Conservation (phyloP, 2,329 filamentous ascomycete genomes). For the Penicillium hesseltinei region DNA sequence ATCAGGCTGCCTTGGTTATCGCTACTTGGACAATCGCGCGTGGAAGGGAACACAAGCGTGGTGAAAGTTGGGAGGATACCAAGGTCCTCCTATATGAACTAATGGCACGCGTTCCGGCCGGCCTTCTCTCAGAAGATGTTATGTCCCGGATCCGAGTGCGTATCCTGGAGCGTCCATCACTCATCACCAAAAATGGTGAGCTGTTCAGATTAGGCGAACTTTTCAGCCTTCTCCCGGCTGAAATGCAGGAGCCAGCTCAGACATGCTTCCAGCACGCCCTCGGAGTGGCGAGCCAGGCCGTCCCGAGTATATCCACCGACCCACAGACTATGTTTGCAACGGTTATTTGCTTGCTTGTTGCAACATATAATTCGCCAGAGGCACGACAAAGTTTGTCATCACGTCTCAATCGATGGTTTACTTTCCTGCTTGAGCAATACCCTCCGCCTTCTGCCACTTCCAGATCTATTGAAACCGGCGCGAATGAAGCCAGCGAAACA, state of each 20-base stretch:
- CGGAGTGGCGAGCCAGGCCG: slow-evolving; percentile 17
- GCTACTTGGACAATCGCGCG: slow-evolving; percentile 40
- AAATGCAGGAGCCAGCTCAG: slow-evolving; percentile 26
- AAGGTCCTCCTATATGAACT: slow-evolving; percentile 31
- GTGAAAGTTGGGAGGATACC: slow-evolving; percentile 27
- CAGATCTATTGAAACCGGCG: slow-evolving; percentile 31
- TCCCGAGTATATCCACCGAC: slow-evolving; percentile 20
- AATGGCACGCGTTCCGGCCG: slow-evolving; percentile 31
- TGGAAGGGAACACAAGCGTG: slow-evolving; percentile 30
- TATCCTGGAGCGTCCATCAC: slow-evolving; percentile 35
- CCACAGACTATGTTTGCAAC: slow-evolving; percentile 23
- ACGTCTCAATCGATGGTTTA: slow-evolving; percentile 38
- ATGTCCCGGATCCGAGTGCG: slow-evolving; percentile 30
- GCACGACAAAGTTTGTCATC: slow-evolving; percentile 26
- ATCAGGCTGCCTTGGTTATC: slow-evolving; percentile 40
- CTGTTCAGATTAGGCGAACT: slow-evolving; percentile 36
- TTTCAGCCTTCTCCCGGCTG: slow-evolving; percentile 28
- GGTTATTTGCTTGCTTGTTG: slow-evolving; percentile 36
- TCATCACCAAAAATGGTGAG: slow-evolving; percentile 37
- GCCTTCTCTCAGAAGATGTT: slow-evolving; percentile 30
- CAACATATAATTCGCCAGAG: slow-evolving; percentile 21
- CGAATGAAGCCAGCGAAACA: slow-evolving; percentile 12
- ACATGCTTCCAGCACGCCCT: slow-evolving; percentile 27
- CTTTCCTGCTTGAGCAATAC: slow-evolving; percentile 37
- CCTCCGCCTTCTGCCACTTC: slow-evolving; percentile 32